Conservation (phyloP, 2,329 filamentous ascomycete species). For the Alternaria angustiovoidea region DNA sequence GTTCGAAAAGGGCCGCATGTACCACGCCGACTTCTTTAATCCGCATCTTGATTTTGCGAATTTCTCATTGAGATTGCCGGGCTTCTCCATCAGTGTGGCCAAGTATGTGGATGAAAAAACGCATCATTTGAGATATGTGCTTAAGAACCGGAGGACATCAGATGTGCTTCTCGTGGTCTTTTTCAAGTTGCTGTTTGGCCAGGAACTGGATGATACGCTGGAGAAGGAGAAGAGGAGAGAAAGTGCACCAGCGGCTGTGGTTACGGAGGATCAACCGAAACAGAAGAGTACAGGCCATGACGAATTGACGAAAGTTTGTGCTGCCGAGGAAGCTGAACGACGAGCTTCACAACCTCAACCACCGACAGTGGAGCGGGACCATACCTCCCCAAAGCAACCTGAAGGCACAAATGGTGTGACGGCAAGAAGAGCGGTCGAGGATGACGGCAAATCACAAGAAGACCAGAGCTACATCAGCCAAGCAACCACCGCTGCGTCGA, state of each 20-base stretch:
- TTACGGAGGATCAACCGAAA: not conserved
- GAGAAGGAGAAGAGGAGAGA: slow-evolving; percentile 15
- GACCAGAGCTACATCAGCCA: slow-evolving; percentile 17
- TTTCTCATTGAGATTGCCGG: slow-evolving; percentile 55
- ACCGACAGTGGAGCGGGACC: not conserved
- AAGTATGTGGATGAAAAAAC: slow-evolving; percentile 59
- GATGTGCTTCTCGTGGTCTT: slow-evolving; percentile 57
- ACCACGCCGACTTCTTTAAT: slow-evolving; percentile 59
- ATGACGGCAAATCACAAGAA: slow-evolving; percentile 12
- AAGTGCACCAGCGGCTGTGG: not conserved
- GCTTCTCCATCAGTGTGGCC: slow-evolving; percentile 55
- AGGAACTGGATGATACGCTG: slow-evolving; percentile 50
- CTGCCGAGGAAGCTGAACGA: slow-evolving; percentile 6
- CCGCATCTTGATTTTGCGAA: slow-evolving; percentile 59
- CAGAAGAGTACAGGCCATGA: slow-evolving; percentile 1
- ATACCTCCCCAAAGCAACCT: not conserved
- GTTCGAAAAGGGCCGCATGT: slow-evolving; percentile 55
- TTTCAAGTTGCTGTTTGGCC: slow-evolving; percentile 56
- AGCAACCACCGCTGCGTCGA: slow-evolving; percentile 21
- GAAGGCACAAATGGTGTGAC: not conserved
- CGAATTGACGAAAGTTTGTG: not conserved
- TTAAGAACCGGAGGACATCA: slow-evolving; percentile 53
- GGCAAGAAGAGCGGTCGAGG: not conserved
- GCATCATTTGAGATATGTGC: slow-evolving; percentile 56
- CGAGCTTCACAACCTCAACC: not conserved